Evolutionary conservation across 192 early-diverging fungal genomes (phyloP), one percentile per base, ranked within the genome.

Genomic region (Thoreauomyces humboldtii): DNA sequence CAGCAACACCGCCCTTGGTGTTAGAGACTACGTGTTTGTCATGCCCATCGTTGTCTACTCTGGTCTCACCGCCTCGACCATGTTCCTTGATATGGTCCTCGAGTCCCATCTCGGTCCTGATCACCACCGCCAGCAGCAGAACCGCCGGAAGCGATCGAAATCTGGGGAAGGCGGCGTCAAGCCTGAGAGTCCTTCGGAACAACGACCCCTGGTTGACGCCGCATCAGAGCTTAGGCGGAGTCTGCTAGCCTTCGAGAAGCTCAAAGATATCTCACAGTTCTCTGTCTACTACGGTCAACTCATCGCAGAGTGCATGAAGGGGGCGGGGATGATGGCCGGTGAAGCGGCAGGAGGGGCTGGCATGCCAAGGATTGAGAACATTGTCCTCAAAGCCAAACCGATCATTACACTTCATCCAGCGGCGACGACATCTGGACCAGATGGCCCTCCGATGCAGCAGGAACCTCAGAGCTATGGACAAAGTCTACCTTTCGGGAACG

Each of bases 11-110:
- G 15, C 46, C 24, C 28, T 24, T 25, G 62, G 43, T 7, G 50
- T 27, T 15, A 29, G 31, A 34, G 59, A 69, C 9, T 80, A 65
- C 66, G 72, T 74, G 21, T 81, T 76, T 63, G 70, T 81, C 27
- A 47, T 73, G 66, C 79, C 79, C 15, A 57, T 78, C 15, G 60
- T 81, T 1, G 79, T 81, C 17, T 81, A 81, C 52, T 52, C 58
- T 15, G 73, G 67, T 9, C 57, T 81, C 15, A 73, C 75, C 17
- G 62, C 76, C 0, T 59, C 71, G 25, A 74, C 73, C 6, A 41
- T 78, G 29, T 78, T 81, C 48, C 50, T 81, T 37, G 79, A 81
- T 43, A 46, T 73, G 65, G 45, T 71, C 19, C 25, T 80, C 36
- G 64, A 70, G 33, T 24, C 48, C 29, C 33, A 31, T 9, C 25